A percentile compares a stretch with the other conserved stretches of the same genome.
Conservation (phyloP, 2,329 filamentous ascomycete genomes). For the Ceratocystis cacaofunesta region DNA sequence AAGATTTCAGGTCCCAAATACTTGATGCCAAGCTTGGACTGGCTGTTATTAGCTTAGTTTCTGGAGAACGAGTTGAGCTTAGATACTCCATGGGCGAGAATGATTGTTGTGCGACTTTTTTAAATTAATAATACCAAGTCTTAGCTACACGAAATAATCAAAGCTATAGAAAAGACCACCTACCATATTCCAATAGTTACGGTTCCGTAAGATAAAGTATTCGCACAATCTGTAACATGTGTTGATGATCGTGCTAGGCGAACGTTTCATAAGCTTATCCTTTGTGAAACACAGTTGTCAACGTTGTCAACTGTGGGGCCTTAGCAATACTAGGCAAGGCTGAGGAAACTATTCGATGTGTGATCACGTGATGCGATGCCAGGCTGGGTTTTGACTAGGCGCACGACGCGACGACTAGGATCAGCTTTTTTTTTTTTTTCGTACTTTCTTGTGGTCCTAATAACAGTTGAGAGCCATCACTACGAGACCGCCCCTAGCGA, state of each 20-base stretch:
- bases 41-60: background rate
- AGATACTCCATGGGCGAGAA: background rate
- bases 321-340: background rate
- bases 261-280: background rate
- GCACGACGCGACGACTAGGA: background rate
- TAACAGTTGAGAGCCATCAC: background rate
- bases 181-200: no score
- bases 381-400: conserved; percentile 7
- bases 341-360: background rate
- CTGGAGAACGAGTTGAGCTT: conserved; percentile 7
- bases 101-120: background rate
- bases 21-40: background rate
- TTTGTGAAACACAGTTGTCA: background rate
- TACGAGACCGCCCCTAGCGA: background rate
- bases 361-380: background rate
- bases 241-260: background rate
- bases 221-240: background rate
- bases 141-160: no score
- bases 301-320: background rate
- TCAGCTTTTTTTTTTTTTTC: conserved; percentile 6
- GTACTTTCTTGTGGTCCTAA: background rate
- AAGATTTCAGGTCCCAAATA: background rate
- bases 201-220: background rate
- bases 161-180: no score
- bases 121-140: no score